Evolutionary conservation across 202 grass and related monocot species (phyloP).

Genomic region (Hordeum pubiflorum): DNA sequence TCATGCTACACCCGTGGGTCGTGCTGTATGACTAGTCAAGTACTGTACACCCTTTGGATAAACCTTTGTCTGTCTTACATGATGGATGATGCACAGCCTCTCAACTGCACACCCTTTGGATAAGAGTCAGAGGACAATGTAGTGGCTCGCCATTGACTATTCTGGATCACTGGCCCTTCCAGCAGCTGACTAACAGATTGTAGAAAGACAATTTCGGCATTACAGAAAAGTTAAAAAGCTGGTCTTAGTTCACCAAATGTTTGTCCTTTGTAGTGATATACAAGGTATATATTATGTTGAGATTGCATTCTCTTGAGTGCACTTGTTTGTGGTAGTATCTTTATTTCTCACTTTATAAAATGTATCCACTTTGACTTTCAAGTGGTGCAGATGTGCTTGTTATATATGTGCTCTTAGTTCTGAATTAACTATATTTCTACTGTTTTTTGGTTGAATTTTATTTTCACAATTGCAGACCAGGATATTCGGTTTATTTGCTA

Average conservation of each 20-base stretch:
- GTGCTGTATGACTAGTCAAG: not conserved
- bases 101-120: not conserved
- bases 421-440: not conserved
- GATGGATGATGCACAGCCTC: not conserved
- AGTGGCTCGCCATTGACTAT: not conserved
- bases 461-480: conserved; percentile 18
- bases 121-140: not conserved
- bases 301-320: not conserved
- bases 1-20: not conserved
- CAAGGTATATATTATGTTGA: not conserved
- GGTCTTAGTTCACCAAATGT: not conserved
- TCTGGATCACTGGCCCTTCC: not conserved
- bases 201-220: not conserved
- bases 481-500: conserved; percentile 18
- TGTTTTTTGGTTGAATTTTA: conserved; percentile 2
- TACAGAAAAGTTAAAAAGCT: not conserved
- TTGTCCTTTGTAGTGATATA: not conserved
- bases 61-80: not conserved
- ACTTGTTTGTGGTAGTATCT: not conserved
- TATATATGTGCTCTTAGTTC: conserved; percentile 6
- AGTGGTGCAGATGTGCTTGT: not conserved
- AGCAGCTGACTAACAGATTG: not conserved
- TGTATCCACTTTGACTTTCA: not conserved
- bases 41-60: not conserved
- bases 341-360: not conserved